Evolutionary conservation across 2,329 filamentous ascomycete species (phyloP).

Genomic region (Colletotrichum caudatum): DNA sequence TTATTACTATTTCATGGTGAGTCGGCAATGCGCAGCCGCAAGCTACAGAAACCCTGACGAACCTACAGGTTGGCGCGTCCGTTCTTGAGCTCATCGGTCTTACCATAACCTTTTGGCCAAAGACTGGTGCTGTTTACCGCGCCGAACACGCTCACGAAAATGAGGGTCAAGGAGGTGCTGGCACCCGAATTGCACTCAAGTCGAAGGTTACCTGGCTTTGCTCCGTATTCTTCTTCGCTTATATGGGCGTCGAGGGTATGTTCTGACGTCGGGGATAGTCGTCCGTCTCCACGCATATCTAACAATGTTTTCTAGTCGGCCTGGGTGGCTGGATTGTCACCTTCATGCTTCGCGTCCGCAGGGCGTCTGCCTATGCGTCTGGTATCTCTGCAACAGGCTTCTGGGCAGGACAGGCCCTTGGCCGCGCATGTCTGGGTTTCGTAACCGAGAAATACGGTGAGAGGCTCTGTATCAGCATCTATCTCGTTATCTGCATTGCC

Average conservation of each 20-base stretch:
- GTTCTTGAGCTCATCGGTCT: slow-evolving; percentile 67
- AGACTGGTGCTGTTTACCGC: slow-evolving; percentile 67
- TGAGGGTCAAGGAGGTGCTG: slow-evolving; percentile 46
- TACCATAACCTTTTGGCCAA: slow-evolving; percentile 68
- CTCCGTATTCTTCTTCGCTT: slow-evolving; percentile 76
- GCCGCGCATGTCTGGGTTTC: slow-evolving; percentile 75
- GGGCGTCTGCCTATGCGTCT: slow-evolving; percentile 73
- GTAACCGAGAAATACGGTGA: slow-evolving; percentile 77
- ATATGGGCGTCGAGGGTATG: slow-evolving; percentile 76
- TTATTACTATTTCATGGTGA: slow-evolving; percentile 79
- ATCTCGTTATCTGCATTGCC: slow-evolving; percentile 70
- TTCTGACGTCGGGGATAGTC: neutral
- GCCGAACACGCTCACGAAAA: slow-evolving; percentile 50
- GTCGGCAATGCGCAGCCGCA: slow-evolving; percentile 42
- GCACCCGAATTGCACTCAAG: slow-evolving; percentile 55
- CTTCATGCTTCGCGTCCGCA: slow-evolving; percentile 80
- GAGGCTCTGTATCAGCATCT: slow-evolving; percentile 68
- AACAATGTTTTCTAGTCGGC: slow-evolving; percentile 56
- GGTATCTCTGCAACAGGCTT: slow-evolving; percentile 81
- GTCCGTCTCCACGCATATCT: slow-evolving; percentile 12
- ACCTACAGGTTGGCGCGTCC: slow-evolving; percentile 59
- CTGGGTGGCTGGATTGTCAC: slow-evolving; percentile 84
- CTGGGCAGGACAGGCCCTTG: slow-evolving; percentile 82
- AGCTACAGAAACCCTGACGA: slow-evolving; percentile 1
- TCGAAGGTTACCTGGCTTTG: slow-evolving; percentile 73